A percentile compares a stretch with the other conserved stretches of the same genome.
These are phyloP conservation scores for Phytopythium litorale DNA, from an alignment of 352 stramenopile genomes.

Conservation along the genomic window DNA sequence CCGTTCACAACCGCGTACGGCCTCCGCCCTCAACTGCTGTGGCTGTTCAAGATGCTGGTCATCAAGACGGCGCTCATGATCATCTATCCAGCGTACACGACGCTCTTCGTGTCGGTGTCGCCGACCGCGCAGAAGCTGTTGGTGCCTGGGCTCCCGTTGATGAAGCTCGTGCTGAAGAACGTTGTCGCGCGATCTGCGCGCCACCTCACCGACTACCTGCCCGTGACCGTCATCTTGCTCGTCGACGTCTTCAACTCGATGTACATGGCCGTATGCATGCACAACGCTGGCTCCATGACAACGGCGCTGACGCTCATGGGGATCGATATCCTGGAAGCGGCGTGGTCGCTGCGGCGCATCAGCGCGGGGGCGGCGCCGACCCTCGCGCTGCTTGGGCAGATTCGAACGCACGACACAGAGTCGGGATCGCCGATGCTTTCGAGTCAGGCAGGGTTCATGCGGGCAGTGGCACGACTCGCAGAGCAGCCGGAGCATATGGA, in stretches of 20 bases:
- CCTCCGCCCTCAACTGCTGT: background rate
- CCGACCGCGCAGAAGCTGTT: background rate
- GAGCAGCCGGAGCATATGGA: background rate
- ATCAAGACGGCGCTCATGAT: conserved; percentile 8
- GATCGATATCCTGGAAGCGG: conserved; percentile 15
- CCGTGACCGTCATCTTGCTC: conserved; percentile 21
- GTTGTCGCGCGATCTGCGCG: conserved; percentile 12
- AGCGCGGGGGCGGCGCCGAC: too few species aligned
- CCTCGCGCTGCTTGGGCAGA: background rate
- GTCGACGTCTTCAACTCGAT: conserved; percentile 34
- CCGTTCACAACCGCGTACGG: background rate
- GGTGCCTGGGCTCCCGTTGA: conserved; percentile 5
- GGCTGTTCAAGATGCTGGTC: background rate
- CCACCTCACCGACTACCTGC: conserved; percentile 23
- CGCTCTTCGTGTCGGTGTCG: conserved; percentile 7
- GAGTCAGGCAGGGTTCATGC: background rate
- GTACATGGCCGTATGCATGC: conserved; percentile 24
- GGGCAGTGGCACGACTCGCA: background rate
- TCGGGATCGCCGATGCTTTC: background rate
- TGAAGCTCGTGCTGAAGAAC: conserved; percentile 24
- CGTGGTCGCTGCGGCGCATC: conserved; percentile 2
- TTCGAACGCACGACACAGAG: background rate
- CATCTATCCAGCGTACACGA: conserved; percentile 11
- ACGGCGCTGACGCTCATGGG: conserved; percentile 17
- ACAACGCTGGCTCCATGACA: conserved; percentile 15